Evolutionary conservation across 805 yeast species (phyloP).

Genomic region (Kazachstania viticola): DNA sequence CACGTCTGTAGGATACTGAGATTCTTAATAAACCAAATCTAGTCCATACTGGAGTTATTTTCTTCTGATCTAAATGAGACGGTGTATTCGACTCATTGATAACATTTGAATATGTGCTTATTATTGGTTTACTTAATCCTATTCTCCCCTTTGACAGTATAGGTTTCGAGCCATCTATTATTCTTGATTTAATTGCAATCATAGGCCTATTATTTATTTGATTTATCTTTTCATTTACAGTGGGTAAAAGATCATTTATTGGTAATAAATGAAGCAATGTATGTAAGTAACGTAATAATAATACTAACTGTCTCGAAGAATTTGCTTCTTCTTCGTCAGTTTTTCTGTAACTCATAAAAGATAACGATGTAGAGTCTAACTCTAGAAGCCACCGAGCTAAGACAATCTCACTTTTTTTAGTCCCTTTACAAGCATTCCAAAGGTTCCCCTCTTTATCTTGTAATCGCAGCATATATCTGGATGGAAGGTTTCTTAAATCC

Average conservation of each 20-base stretch:
- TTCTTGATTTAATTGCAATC: slow-evolving; percentile 39
- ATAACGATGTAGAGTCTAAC: slow-evolving; percentile 36
- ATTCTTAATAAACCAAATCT: slow-evolving; percentile 62
- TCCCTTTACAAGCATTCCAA: slow-evolving; percentile 50
- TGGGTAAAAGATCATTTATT: slow-evolving; percentile 44
- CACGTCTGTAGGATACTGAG: slow-evolving; percentile 69
- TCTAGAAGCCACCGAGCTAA: slow-evolving; percentile 90
- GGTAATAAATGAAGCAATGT: slow-evolving; percentile 63
- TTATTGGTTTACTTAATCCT: slow-evolving; percentile 64
- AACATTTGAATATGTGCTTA: slow-evolving; percentile 27
- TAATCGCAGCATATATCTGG: slow-evolving; percentile 48
- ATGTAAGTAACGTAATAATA: slow-evolving; percentile 63
- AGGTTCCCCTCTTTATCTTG: slow-evolving; percentile 41
- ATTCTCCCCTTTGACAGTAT: slow-evolving; percentile 74
- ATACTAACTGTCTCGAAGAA: slow-evolving; percentile 62
- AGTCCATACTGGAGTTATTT: slow-evolving; percentile 61
- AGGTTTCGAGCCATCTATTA: slow-evolving; percentile 68
- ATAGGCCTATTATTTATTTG: neutral
- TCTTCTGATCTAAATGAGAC: slow-evolving; percentile 49
- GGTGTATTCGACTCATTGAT: slow-evolving; percentile 28
- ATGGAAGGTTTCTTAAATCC: slow-evolving; percentile 47
- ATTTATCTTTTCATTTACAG: slow-evolving; percentile 25
- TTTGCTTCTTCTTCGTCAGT: slow-evolving; percentile 44
- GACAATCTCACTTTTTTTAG: slow-evolving; percentile 72
- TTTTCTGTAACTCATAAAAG: slow-evolving; percentile 26